Evolutionary conservation across 305 asterid genomes (phyloP).

Genomic region (Rubia peregrina): DNA sequence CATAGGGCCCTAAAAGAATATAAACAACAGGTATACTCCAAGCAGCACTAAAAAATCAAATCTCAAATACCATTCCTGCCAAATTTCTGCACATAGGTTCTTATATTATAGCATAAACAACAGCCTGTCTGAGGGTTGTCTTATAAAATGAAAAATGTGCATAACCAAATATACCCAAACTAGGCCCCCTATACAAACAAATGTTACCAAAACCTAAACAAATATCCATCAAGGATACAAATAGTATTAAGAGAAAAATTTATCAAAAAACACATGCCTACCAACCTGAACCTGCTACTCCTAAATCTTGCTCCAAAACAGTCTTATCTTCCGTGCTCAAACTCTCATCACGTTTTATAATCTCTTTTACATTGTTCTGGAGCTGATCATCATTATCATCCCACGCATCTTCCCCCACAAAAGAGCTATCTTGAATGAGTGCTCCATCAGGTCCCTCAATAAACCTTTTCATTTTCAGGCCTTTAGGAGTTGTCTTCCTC

Average conservation of each 20-base stretch:
- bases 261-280: not conserved
- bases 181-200: not conserved
- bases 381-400: conserved; percentile 58
- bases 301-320: conserved; percentile 55
- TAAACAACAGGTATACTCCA: not conserved
- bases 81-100: not conserved
- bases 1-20: not conserved
- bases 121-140: not conserved
- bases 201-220: not conserved
- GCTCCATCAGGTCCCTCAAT: conserved; percentile 84
- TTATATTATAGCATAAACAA: not conserved
- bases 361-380: conserved; percentile 39
- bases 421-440: conserved; percentile 79
- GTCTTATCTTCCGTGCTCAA: conserved; percentile 52
- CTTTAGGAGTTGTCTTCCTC: conserved; percentile 92
- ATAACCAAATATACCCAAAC: not conserved
- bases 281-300: conserved; percentile 89
- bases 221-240: not conserved
- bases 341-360: conserved; percentile 45
- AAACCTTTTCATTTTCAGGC: conserved; percentile 81
- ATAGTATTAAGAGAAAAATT: not conserved
- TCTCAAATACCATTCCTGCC: not conserved
- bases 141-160: not conserved
- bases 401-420: conserved; percentile 96
- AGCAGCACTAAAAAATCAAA: not conserved